Percentiles rank a stretch among this genome's conserved stretches.
Conservation (phyloP, 2,329 filamentous ascomycete species). For the Geosmithia putterillii region DNA sequence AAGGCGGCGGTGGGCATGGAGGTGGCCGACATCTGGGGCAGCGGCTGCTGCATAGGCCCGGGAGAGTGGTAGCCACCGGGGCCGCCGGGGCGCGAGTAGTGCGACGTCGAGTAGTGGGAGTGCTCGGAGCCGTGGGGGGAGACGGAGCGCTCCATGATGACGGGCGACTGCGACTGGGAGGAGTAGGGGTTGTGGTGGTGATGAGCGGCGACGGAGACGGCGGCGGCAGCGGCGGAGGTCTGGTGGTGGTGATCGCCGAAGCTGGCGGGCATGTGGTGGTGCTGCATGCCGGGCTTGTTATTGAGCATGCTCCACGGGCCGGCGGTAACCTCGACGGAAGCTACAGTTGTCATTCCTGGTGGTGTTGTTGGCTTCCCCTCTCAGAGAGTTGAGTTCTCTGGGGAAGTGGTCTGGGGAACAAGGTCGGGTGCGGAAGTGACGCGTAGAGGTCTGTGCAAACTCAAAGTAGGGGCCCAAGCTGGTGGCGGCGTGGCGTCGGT, state of each 20-base stretch:
- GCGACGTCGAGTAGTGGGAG: slow-evolving; percentile 40
- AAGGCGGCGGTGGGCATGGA: not conserved
- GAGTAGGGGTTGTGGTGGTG: too few species aligned
- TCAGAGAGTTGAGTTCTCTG: too few species aligned
- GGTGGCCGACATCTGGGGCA: slow-evolving; percentile 30
- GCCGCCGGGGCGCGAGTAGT: slow-evolving; percentile 34
- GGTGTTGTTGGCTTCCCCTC: not conserved
- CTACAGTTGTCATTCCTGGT: slow-evolving; percentile 27
- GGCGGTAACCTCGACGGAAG: slow-evolving; percentile 34
- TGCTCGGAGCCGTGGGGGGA: slow-evolving; percentile 49
- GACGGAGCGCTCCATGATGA: slow-evolving; percentile 37
- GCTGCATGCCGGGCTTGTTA: slow-evolving; percentile 28
- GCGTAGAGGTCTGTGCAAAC: slow-evolving; percentile 14
- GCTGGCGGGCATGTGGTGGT: slow-evolving; percentile 18
- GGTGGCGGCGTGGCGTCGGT: not conserved
- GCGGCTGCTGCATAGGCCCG: slow-evolving; percentile 34
- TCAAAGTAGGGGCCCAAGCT: slow-evolving; percentile 10
- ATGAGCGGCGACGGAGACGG: too few species aligned
- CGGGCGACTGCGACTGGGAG: too few species aligned
- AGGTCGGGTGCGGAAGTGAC: too few species aligned
- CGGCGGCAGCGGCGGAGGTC: too few species aligned
- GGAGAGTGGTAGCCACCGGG: slow-evolving; percentile 45
- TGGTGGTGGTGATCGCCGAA: slow-evolving; percentile 18
- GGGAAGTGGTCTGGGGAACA: too few species aligned
- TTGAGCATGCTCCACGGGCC: slow-evolving; percentile 31